These are phyloP conservation scores for Saccharum officinarum DNA, from an alignment of 176 grass and related monocot species.

Conservation along the genomic window DNA sequence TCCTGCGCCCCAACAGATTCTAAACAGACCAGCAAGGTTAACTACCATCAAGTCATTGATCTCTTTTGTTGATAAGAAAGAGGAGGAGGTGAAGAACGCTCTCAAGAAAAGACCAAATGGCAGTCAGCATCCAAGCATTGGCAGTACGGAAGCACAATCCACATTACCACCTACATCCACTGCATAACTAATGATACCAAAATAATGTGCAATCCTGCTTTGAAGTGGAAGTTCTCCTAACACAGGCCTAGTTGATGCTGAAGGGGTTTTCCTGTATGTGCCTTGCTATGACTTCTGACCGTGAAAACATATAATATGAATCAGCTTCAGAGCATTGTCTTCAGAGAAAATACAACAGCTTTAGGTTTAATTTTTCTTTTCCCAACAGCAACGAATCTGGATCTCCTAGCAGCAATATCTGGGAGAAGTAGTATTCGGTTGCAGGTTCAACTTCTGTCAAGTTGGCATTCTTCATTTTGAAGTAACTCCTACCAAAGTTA, in stretches of 20 bases:
- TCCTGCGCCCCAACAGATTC: slow-evolving; percentile 34
- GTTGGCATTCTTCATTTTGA: not conserved
- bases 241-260: not conserved
- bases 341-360: not conserved
- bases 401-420: slow-evolving; percentile 14
- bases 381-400: not conserved
- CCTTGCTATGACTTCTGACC: not conserved
- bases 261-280: not conserved
- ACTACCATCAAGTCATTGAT: slow-evolving; percentile 71
- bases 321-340: slow-evolving; percentile 14
- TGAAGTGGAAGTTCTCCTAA: slow-evolving; percentile 19
- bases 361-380: not conserved
- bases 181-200: not conserved
- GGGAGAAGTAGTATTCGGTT: slow-evolving; percentile 9
- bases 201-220: not conserved
- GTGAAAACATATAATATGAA: not conserved
- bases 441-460: slow-evolving; percentile 30
- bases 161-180: slow-evolving; percentile 5
- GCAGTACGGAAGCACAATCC: slow-evolving; percentile 19
- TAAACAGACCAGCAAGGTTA: slow-evolving; percentile 53
- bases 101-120: slow-evolving; percentile 72
- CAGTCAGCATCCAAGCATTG: slow-evolving; percentile 35
- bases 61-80: slow-evolving; percentile 87
- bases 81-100: slow-evolving; percentile 75
- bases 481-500: slow-evolving; percentile 18